Base-by-base conservation (phyloP, 805 yeast species). In the Lipomyces yamanashiensis region DNA sequence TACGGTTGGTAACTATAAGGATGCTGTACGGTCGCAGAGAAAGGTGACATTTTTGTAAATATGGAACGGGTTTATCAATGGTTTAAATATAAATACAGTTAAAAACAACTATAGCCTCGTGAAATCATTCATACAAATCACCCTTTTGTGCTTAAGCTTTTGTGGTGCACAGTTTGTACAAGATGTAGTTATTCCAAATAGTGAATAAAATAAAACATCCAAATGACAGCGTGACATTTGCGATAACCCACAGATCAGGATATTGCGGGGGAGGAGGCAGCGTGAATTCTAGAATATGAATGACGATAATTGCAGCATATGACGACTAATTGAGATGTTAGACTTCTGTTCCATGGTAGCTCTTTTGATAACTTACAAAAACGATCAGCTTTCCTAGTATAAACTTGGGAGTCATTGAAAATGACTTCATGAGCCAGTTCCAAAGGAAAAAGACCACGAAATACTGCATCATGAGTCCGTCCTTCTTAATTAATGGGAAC, bases 201-300 rank as follows among this genome's bases (percentile, higher is more conserved):
- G 92, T 92, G 71, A 90, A 90, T 52, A 88, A 71, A 0, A 77
- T 73, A 71, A 92, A 93, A 63, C 92, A 89, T 0, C 83, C 88
- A 72, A 90, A 92, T 0, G 95, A 88, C 2, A 92, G 71, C 0
- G 87, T 71, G 48, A 88, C 85, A 72, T 95, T 95, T 2, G 85
- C 82, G 28, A 93, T 80, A 0, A 90, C 90, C 92, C 95, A 90
- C 5, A 95, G 69, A 74, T 95, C 98, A 1, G 98, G 97, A 67
- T 85, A 87, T 44, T 75, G 73, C 4, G 58, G 63, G 6, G 71
- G 68, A 8, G 70, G 62, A 1, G 74, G 65, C 0, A 81, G 62
- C 23, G 75, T 69, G 43, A 74, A 71, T 61, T 92, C 97, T 7
- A 84, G 73, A 0, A 80, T 54, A 68, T 88, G 92, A 36, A 87